Base-by-base conservation (phyloP, 495 filamentous ascomycete genomes). In the Letharia columbiana region DNA sequence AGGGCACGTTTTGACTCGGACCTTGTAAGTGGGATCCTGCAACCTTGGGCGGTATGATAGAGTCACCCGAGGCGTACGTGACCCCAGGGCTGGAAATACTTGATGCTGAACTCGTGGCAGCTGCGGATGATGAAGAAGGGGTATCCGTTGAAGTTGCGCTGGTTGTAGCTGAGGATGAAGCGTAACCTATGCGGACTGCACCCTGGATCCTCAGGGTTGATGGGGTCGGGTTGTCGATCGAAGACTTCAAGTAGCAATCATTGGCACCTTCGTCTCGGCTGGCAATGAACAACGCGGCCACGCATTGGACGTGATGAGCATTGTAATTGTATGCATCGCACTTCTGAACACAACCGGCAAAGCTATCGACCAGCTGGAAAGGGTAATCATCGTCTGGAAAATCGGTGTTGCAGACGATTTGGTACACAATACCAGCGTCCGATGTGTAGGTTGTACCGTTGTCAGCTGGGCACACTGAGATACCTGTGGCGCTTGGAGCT, bases 191-290 rank as follows among this genome's bases (percentile, higher is more conserved):
- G 17, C 64, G 56, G 28, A 71, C 44, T 17, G 68, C 71, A 52
- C 68, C 71, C 42, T 70, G 50, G 3, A 73, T 64, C 33, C 35
- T 44, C 20, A 66, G 42, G 3, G 42, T 57, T 4, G 63, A 60
- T 17, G 64, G 35, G 62, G 58, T 57, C 4, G 71, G 64, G 37
- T 71, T 41, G 20, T 31, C 60, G 37, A 72, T 65, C 13, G 61
- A 66, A 40, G 70, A 73, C 28, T 73, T 73, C 42, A 73, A 64
- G 61, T 72, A 72, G 69, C 72, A 73, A 63, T 73, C 64, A 20
- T 71, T 64, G 15, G 69, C 57, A 64, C 65, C 35, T 18, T 42
- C 59, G 20, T 47, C 33, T 9, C 68, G 68, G 50, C 62, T 68
- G 9, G 68, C 68, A 18, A 69, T 50, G 47, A 65, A 73, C 5